Percentiles rank a stretch among this genome's conserved stretches.
phyloP scores from a whole-genome alignment of 805 yeast genomes.

The Cyberlindnera japonica region DNA sequence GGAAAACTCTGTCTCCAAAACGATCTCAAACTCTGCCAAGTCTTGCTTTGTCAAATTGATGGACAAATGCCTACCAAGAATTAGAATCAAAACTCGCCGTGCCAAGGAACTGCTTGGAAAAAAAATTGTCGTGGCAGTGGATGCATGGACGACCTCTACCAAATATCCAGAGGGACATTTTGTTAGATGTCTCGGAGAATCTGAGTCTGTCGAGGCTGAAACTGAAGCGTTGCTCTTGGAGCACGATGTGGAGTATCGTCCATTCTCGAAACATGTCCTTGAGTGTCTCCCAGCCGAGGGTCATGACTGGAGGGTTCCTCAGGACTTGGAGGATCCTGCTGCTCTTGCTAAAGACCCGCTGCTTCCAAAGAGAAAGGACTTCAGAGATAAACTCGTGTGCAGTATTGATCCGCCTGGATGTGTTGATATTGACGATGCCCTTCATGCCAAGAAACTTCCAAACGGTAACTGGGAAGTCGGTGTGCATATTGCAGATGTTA shows the following conservation, averaged over 20 bases:
- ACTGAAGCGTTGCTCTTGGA: conserved; percentile 91
- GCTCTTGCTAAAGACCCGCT: conserved; percentile 45
- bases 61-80: conserved; percentile 85
- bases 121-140: conserved; percentile 89
- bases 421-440: conserved; percentile 98
- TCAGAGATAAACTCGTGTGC: conserved; percentile 86
- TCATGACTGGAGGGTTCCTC: conserved; percentile 88
- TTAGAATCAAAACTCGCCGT: conserved; percentile 83
- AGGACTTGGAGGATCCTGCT: conserved; percentile 49
- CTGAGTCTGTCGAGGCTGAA: conserved; percentile 92
- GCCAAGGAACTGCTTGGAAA: conserved; percentile 80
- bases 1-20: conserved; percentile 63
- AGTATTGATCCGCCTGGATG: conserved; percentile 97
- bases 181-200: conserved; percentile 81
- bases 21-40: conserved; percentile 61
- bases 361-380: conserved; percentile 65
- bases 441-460: conserved; percentile 79
- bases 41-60: conserved; percentile 81
- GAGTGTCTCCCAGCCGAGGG: conserved; percentile 94
- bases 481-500: conserved; percentile 98
- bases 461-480: conserved; percentile 97
- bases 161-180: conserved; percentile 93
- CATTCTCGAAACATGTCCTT: conserved; percentile 87
- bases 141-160: conserved; percentile 84
- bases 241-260: conserved; percentile 95